A percentile compares a stretch with the other conserved stretches of the same genome.
Evolutionary conservation across 148 eudicot genomes (phyloP).

Genomic region (Amaranthus hypochondriacus): DNA sequence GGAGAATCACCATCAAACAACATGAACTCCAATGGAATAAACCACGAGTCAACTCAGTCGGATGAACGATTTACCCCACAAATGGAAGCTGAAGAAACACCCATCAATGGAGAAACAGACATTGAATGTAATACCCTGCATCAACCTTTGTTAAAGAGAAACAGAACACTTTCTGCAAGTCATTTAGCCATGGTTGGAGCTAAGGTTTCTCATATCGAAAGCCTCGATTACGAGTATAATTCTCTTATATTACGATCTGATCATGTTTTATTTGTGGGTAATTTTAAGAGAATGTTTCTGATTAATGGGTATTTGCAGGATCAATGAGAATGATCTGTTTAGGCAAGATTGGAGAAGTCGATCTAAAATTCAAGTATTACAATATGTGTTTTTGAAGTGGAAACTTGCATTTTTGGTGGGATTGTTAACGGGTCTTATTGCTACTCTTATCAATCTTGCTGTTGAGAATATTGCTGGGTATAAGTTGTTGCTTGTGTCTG

Average conservation of each 20-base stretch:
- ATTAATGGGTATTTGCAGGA: conserved; percentile 24
- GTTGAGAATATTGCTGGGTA: conserved; percentile 48
- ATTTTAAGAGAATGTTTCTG: neutral
- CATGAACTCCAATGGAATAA: neutral
- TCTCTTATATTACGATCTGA: neutral
- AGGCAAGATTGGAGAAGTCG: conserved; percentile 46
- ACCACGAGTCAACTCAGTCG: neutral
- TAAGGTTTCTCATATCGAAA: conserved; percentile 74
- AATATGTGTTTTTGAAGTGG: conserved; percentile 40
- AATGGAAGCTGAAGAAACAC: conserved; percentile 28
- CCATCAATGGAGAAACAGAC: conserved; percentile 39
- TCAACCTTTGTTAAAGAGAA: conserved; percentile 55
- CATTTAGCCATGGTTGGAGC: conserved; percentile 78
- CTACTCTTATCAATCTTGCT: conserved; percentile 38
- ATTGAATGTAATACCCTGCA: conserved; percentile 43
- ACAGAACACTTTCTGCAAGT: conserved; percentile 57
- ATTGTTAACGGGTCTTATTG: conserved; percentile 37
- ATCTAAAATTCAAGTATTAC: conserved; percentile 34
- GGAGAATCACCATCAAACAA: neutral
- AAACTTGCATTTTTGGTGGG: conserved; percentile 38
- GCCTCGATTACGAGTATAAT: conserved; percentile 77
- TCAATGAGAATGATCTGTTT: conserved; percentile 43
- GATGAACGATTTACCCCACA: conserved; percentile 8
- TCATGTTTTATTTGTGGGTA: neutral
- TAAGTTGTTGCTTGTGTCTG: conserved; percentile 37